Base-by-base conservation (phyloP, 768 basidiomycete species). In the Daedalea quercina region DNA sequence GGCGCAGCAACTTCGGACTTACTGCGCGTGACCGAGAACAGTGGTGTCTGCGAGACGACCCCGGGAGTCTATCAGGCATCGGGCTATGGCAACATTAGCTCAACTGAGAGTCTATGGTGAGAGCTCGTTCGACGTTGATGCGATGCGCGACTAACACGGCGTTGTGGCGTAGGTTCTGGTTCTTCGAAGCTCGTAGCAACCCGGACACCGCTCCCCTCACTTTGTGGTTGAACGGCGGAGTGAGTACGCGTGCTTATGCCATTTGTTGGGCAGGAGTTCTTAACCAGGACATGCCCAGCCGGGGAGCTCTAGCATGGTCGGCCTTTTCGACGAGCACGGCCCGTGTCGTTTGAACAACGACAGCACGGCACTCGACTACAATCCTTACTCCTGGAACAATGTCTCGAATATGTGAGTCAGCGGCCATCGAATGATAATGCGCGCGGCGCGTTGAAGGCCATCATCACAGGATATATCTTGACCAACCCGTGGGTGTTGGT, bases 11-110 rank as follows among this genome's bases (percentile, higher is more conserved):
- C 40, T 7, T 24, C 51, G 25, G 42, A 25, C 26, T 26, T 44
- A 42, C 71, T 84, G 28, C 76, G 82, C 7, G 70, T 79, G 13
- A 71, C 74, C 1, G 78, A 84, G 58, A 84, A 84, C 57, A 81
- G 81, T 6, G 80, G 81, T 9, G 63, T 84, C 33, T 85, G 83
- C 63, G 83, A 84, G 67, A 83, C 79, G 0, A 82, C 81, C 0
- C 72, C 75, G 17, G 78, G 76, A n/a, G 81, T 84, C 1, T 78
- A 71, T 56, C 79, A 81, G 60, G 82, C 78, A 0, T 80, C 82
- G 4, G 82, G 83, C 0, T 86, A 85, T 63, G 83, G 75, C 3
- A 82, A 86, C 63, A 59, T 85, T 15, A 74, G 76, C 1, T 64
- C 76, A 1, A 71, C 68, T n/a, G 65, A 82, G 60, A 84, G 82